Evolutionary conservation across 1,284 basidiomycete species (phyloP), one percentile per base, ranked within the genome.

Genomic region (Cryptococcus deneoformans): DNA sequence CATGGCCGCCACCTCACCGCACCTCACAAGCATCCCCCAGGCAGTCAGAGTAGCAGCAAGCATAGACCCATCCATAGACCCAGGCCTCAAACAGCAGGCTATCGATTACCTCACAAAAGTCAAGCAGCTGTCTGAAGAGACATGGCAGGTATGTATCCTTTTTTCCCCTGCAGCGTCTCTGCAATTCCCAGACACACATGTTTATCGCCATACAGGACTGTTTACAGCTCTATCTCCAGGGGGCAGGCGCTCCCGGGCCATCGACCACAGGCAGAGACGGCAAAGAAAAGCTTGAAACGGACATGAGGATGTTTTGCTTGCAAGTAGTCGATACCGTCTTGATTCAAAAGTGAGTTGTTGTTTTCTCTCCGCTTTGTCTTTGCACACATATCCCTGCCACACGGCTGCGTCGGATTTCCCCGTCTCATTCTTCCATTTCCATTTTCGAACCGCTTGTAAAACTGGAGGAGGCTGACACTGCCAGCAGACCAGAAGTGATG

Each of bases 251-350:
- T 36, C 59, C 67, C 7, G 68, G 65, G 16, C 58, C 69, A 2
- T 65, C 65, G 2, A 58, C 60, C 1, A 47, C 61, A 3, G 77
- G 77, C 11, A 69, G 69, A 55, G 78, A 79, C 65, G 77, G 78
- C 38, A 78, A 79, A 60, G 65, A 73, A 48, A 77, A 77, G 67
- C 67, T 76, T 38, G 69, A 71, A 8, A 69, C 66, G 6, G 73
- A 77, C 46, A 57, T 78, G 47, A 64, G 78, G 50, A 72, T 79
- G 59, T 78, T 70, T 55, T 77, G 76, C 61, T 61, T 78, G 55
- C 77, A 78, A 58, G 74, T 79, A 29, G 76, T 79, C 5, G 77
- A 79, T 45, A 63, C 71, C 8, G 70, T 71, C 7, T 61, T 79
- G 47, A 72, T 67, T 11, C 65, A 67, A 55, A 75, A 72, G 77